Percentiles rank a stretch among this genome's conserved stretches.
phyloP scores from a whole-genome alignment of 1,284 basidiomycete species.

The Malassezia psittaci region DNA sequence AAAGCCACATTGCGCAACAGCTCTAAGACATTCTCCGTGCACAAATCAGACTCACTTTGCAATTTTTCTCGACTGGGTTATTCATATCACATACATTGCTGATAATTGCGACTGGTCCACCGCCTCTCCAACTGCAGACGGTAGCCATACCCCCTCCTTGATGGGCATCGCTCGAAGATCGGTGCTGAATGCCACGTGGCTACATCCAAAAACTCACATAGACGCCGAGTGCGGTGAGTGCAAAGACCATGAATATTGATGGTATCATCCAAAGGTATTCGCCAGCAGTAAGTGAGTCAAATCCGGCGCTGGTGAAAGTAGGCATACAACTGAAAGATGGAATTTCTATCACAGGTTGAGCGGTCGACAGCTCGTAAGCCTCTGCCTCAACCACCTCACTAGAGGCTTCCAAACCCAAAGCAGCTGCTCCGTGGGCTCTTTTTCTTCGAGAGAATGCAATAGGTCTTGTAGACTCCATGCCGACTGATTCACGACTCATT shows the following conservation, averaged over 20 bases:
- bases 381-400: constrained; percentile 4
- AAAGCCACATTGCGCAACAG: background rate
- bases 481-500: background rate
- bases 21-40: background rate
- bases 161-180: background rate
- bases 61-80: background rate
- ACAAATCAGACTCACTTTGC: background rate
- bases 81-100: background rate
- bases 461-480: background rate
- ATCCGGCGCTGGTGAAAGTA: background rate
- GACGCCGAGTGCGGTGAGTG: background rate
- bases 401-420: background rate
- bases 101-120: background rate
- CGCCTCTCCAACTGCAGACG: background rate
- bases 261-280: constrained; percentile 12
- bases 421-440: constrained; percentile 4
- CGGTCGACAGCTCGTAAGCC: constrained; percentile 5
- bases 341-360: background rate
- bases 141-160: background rate
- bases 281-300: constrained; percentile 9
- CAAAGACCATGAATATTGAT: background rate
- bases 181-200: background rate
- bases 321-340: background rate
- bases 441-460: background rate
- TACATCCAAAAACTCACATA: constrained; percentile 4